Conservation (phyloP, 805 yeast species). For the Pichia manshurica region DNA sequence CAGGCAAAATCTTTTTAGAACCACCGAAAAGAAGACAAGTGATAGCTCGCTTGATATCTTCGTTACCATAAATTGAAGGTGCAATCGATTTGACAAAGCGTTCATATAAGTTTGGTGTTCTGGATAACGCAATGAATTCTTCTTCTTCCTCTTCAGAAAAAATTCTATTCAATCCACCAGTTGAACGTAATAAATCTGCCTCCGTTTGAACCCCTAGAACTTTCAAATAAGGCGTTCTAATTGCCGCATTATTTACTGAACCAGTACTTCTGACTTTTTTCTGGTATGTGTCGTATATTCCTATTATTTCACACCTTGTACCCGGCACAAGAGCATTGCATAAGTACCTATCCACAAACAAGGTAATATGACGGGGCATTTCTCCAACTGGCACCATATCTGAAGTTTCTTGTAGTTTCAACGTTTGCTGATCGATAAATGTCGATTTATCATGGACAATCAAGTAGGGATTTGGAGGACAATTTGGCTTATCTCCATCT, state of each 20-base stretch:
- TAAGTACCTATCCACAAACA: slow-evolving; percentile 84
- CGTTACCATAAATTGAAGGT: slow-evolving; percentile 92
- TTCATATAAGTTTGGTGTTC: slow-evolving; percentile 81
- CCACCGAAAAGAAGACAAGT: slow-evolving; percentile 94
- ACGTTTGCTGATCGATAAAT: slow-evolving; percentile 92
- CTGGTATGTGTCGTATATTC: slow-evolving; percentile 88
- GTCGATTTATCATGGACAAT: slow-evolving; percentile 89
- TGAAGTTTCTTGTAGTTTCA: slow-evolving; percentile 94
- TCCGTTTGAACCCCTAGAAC: slow-evolving; percentile 85
- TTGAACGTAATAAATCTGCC: slow-evolving; percentile 45
- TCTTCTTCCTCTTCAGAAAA: slow-evolving; percentile 94
- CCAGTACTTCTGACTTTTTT: slow-evolving; percentile 51
- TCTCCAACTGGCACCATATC: slow-evolving; percentile 99
- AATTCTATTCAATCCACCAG: slow-evolving; percentile 37
- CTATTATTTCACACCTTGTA: slow-evolving; percentile 84
- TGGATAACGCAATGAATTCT: slow-evolving; percentile 72
- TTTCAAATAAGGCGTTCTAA: slow-evolving; percentile 85
- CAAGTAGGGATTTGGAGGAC: slow-evolving; percentile 90
- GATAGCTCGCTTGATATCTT: slow-evolving; percentile 88
- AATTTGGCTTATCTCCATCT: slow-evolving; percentile 45
- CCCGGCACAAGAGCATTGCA: slow-evolving; percentile 94
- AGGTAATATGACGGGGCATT: slow-evolving; percentile 88
- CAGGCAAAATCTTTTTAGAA: slow-evolving; percentile 84
- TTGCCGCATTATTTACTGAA: slow-evolving; percentile 64
- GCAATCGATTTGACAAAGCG: slow-evolving; percentile 86